A percentile compares a stretch with the other conserved stretches of the same genome.
These are phyloP conservation scores for Aspergillus awamori DNA, from an alignment of 2,329 filamentous ascomycete genomes.

Conservation along the genomic window DNA sequence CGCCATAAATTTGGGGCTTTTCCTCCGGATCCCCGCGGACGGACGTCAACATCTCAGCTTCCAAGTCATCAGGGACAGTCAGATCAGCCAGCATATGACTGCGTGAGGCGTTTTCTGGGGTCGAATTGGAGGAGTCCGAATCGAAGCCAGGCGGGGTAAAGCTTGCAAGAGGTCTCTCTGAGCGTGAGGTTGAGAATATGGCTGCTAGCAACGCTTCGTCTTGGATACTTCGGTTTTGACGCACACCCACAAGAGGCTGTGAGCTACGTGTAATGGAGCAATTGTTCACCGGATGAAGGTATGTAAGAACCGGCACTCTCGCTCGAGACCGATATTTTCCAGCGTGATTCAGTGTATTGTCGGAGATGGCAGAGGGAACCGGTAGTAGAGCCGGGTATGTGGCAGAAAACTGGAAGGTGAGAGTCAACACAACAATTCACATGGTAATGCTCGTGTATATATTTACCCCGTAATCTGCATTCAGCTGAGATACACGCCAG, in stretches of 20 bases:
- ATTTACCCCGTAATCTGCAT: slow-evolving; percentile 73
- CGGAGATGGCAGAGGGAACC: slow-evolving; percentile 88
- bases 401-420: slow-evolving; percentile 68
- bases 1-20: slow-evolving; percentile 76
- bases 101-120: slow-evolving; percentile 50
- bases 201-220: slow-evolving; percentile 92
- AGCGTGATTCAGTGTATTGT: slow-evolving; percentile 94
- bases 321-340: slow-evolving; percentile 84
- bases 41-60: slow-evolving; percentile 66
- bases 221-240: slow-evolving; percentile 87
- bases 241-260: slow-evolving; percentile 84
- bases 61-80: slow-evolving; percentile 65
- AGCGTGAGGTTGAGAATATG: slow-evolving; percentile 78
- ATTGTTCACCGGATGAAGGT: slow-evolving; percentile 95
- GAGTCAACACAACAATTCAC: slow-evolving; percentile 11
- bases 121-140: slow-evolving; percentile 49
- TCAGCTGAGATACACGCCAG: slow-evolving; percentile 90
- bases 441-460: not conserved
- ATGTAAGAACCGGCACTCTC: slow-evolving; percentile 86
- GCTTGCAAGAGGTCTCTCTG: slow-evolving; percentile 46
- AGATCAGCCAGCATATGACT: slow-evolving; percentile 54
- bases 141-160: slow-evolving; percentile 45
- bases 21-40: slow-evolving; percentile 62
- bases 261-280: slow-evolving; percentile 95
- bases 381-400: slow-evolving; percentile 86